Conservation (phyloP, 495 filamentous ascomycete genomes). For the Annulohypoxylon stygium region DNA sequence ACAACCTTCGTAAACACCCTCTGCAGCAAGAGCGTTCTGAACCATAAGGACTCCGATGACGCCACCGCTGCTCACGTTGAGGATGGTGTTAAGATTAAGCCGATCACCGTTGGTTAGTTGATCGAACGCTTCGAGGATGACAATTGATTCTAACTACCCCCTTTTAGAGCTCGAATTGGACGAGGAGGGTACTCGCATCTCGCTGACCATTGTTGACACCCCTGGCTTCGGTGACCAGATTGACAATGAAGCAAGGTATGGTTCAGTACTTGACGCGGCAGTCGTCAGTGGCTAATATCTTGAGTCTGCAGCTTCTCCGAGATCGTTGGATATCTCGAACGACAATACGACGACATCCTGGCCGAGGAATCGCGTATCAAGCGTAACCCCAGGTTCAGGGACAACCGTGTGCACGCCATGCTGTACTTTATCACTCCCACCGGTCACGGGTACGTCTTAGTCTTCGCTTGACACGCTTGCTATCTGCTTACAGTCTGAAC, state of each 20-base stretch:
- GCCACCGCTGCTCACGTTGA: constrained; percentile 88
- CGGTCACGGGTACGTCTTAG: constrained; percentile 81
- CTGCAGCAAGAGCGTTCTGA: constrained; percentile 91
- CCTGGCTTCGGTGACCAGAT: constrained; percentile 99
- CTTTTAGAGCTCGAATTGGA: constrained; percentile 89
- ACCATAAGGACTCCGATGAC: constrained; percentile 91
- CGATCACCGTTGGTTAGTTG: constrained; percentile 91
- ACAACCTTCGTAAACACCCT: constrained; percentile 99
- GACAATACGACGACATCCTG: constrained; percentile 99
- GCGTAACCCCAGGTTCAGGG: constrained; percentile 99
- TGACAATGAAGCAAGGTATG: constrained; percentile 97
- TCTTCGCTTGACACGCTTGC: neutral
- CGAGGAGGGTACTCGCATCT: constrained; percentile 98
- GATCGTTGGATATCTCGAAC: constrained; percentile 96
- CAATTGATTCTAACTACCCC: constrained; percentile 37
- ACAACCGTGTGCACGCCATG: constrained; percentile 97
- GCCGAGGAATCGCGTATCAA: constrained; percentile 99
- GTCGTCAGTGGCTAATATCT: constrained; percentile 25
- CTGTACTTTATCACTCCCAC: constrained; percentile 99
- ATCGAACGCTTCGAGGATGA: neutral
- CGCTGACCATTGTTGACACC: constrained; percentile 97
- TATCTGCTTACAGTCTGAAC: constrained; percentile 42
- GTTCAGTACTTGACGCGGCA: constrained; percentile 22
- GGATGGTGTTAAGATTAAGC: constrained; percentile 98
- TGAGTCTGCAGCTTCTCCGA: constrained; percentile 81